Evolutionary conservation across 2,329 filamentous ascomycete species (phyloP).

Genomic region (Xylariaceae sp.): DNA sequence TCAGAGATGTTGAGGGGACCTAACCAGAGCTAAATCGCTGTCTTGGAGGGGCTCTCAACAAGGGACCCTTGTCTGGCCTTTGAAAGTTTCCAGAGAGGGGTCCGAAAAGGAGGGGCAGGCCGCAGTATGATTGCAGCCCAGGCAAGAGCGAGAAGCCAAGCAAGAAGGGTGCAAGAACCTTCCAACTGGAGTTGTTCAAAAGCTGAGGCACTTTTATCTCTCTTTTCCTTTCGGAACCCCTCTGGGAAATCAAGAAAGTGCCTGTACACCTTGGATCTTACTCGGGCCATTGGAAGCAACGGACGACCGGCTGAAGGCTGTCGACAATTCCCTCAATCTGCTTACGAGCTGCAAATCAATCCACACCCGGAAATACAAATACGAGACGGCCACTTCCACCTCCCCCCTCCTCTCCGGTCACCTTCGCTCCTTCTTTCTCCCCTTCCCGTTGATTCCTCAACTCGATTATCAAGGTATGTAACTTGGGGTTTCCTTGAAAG

Average conservation of each 20-base stretch:
- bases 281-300: slow-evolving; percentile 4
- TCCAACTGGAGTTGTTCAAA: not conserved
- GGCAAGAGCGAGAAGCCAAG: not conserved
- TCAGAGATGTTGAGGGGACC: slow-evolving; percentile 5
- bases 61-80: not conserved
- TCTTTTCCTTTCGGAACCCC: not conserved
- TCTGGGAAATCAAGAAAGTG: not conserved
- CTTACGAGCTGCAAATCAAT: not conserved
- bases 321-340: slow-evolving; percentile 15
- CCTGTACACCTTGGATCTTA: slow-evolving; percentile 3
- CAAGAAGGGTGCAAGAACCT: not conserved
- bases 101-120: not conserved
- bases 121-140: not conserved
- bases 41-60: slow-evolving; percentile 3
- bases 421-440: not conserved
- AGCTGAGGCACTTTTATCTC: slow-evolving; percentile 15
- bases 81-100: not conserved
- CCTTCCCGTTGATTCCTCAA: slow-evolving; percentile 1
- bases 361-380: not conserved
- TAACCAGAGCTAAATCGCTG: not conserved
- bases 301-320: slow-evolving; percentile 1
- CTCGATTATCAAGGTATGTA: too few species aligned
- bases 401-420: not conserved
- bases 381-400: not conserved
- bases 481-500: too few species aligned